Conservation (phyloP, 306 rosid species). For the Arachis hypogaea region DNA sequence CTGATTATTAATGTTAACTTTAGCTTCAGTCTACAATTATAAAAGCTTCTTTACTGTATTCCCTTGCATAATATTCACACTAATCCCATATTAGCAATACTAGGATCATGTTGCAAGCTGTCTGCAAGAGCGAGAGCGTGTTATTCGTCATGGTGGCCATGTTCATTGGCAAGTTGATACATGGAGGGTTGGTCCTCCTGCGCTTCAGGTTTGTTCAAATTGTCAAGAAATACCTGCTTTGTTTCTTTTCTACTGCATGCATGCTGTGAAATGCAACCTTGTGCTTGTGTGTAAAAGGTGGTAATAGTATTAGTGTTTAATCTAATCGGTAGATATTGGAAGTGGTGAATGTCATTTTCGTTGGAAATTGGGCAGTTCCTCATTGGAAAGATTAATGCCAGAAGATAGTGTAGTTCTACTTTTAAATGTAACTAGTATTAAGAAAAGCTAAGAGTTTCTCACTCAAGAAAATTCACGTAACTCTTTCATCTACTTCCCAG, state of each 20-base stretch:
- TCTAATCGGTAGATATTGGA: neutral
- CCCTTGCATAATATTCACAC: conserved; percentile 7
- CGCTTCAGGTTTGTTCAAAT: conserved; percentile 74
- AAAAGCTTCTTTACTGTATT: conserved; percentile 8
- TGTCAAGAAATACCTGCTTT: neutral
- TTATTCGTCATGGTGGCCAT: conserved; percentile 69
- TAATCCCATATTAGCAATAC: conserved; percentile 31
- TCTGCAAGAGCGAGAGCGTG: conserved; percentile 84
- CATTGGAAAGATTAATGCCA: too few relatives aligned
- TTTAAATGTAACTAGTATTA: too few relatives aligned
- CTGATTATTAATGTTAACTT: conserved; percentile 14
- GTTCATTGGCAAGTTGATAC: conserved; percentile 93
- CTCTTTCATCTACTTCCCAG: too few relatives aligned
- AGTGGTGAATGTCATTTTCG: too few relatives aligned
- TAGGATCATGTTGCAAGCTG: conserved; percentile 97
- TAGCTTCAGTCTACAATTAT: neutral
- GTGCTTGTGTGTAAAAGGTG: neutral
- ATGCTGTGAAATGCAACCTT: conserved; percentile 3
- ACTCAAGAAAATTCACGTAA: too few relatives aligned
- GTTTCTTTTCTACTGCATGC: conserved; percentile 34
- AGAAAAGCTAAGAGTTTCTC: too few relatives aligned
- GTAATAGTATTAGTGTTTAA: neutral
- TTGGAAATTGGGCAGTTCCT: too few relatives aligned
- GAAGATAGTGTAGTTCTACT: too few relatives aligned
- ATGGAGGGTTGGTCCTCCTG: conserved; percentile 95